Base-by-base conservation (phyloP, 1,284 basidiomycete species). In the Phylloporus sp. region DNA sequence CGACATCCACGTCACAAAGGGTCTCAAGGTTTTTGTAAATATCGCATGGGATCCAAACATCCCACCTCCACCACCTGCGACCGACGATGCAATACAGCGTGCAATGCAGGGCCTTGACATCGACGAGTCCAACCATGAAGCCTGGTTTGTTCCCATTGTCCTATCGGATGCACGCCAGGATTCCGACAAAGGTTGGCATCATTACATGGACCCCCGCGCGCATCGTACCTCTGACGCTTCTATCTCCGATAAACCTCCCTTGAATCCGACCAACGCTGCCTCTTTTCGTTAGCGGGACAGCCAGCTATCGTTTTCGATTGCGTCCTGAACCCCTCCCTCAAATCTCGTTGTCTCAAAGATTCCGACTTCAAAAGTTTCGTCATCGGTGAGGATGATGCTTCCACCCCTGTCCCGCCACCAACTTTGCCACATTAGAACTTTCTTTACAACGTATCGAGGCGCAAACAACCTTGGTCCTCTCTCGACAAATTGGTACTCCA, bases 11-110 rank as follows among this genome's bases (percentile, higher is more conserved):
- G 76, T 90, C 28, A 79, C 83, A 22, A 74, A 79, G 39, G 83
- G 81, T 29, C 73, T 77, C 64, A 93, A 93, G 74, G 74, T 92
- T 22, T 93, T 93, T 72, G 76, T 92, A 40, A 93, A 93, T 71
- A 78, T 93, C 17, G 85, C 86, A 26, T 92, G 86, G 83, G 88
- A 90, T 64, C 34, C 76, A 17, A 82, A 85, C 65, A 84, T 92
- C 0, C 91, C 91, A 12, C 80, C 87, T 0, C 89, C 91, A 0
- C 88, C 89, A 15, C 76, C 81, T 29, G 84, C 78, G 5, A 82
- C 75, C 64, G 85, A 89, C 65, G 83, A 86, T 13, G 80, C 74
- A 11, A 84, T 91, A 47, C 82, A 81, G 29, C 77, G 77, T 22
- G 88, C 88, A 11, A 85, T 90, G 78, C 74, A 75, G 37, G 84